These are phyloP conservation scores for Colletotrichum magnum DNA, from an alignment of 2,329 filamentous ascomycete species.

Conservation along the genomic window DNA sequence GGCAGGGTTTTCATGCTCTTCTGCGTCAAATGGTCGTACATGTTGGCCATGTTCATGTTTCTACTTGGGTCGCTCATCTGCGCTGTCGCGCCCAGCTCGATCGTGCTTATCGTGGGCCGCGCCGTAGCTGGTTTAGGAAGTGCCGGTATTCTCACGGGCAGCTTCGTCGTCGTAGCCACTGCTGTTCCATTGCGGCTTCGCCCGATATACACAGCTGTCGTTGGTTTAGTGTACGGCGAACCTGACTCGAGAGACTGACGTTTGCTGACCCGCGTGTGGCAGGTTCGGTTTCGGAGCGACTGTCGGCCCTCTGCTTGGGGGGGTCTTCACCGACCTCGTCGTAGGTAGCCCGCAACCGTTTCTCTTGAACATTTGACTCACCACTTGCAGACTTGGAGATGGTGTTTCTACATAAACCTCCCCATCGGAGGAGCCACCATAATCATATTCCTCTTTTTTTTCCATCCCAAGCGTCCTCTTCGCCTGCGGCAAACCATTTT, in stretches of 20 bases:
- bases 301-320: constrained; percentile 52
- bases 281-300: constrained; percentile 54
- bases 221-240: constrained; percentile 49
- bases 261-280: background rate
- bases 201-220: constrained; percentile 50
- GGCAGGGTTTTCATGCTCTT: constrained; percentile 55
- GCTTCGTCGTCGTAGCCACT: constrained; percentile 51
- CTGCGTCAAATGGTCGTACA: constrained; percentile 49
- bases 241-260: background rate
- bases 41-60: constrained; percentile 37
- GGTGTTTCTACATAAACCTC: constrained; percentile 42
- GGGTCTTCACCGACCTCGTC: constrained; percentile 53
- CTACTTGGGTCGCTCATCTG: constrained; percentile 30
- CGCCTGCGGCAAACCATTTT: constrained; percentile 41
- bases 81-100: constrained; percentile 30
- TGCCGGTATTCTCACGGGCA: constrained; percentile 50
- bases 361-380: constrained; percentile 22
- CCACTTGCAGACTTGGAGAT: constrained; percentile 43
- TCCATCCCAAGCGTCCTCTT: constrained; percentile 47
- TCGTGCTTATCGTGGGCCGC: constrained; percentile 30
- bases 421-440: constrained; percentile 49
- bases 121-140: constrained; percentile 38
- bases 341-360: constrained; percentile 43
- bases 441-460: constrained; percentile 45
- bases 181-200: constrained; percentile 48